Percentiles rank a stretch among this genome's conserved stretches.
These are phyloP conservation scores for Nakataea oryzae DNA, from an alignment of 2,329 filamentous ascomycete species.

Conservation along the genomic window DNA sequence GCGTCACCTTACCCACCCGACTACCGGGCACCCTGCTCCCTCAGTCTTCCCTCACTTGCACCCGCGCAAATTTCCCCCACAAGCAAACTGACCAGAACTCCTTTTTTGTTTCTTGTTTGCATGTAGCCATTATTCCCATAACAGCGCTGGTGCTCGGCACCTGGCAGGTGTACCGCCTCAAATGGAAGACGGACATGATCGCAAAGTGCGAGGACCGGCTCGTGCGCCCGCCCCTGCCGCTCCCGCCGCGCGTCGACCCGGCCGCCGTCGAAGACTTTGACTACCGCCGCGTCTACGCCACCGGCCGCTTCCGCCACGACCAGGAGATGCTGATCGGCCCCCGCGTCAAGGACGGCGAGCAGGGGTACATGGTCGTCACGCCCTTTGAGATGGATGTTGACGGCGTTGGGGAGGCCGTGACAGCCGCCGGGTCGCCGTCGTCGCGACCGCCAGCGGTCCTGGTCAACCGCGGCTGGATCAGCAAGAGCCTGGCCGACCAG, in stretches of 20 bases:
- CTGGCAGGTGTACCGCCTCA: slow-evolving; percentile 89
- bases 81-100: background rate
- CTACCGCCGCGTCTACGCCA: slow-evolving; percentile 72
- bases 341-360: slow-evolving; percentile 75
- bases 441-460: slow-evolving; percentile 54
- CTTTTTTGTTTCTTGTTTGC: background rate
- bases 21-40: slow-evolving; percentile 3
- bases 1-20: too few relatives aligned
- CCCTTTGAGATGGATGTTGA: slow-evolving; percentile 55
- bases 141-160: slow-evolving; percentile 85
- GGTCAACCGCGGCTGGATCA: slow-evolving; percentile 87
- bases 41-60: too few relatives aligned
- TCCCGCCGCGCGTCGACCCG: slow-evolving; percentile 76
- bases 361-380: slow-evolving; percentile 86
- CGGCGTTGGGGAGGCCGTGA: too few relatives aligned
- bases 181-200: slow-evolving; percentile 89
- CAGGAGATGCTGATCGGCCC: slow-evolving; percentile 95
- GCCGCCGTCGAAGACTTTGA: slow-evolving; percentile 81
- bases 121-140: slow-evolving; percentile 67
- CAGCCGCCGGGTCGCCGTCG: slow-evolving; percentile 24
- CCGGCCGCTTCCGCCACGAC: slow-evolving; percentile 70
- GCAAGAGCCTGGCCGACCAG: slow-evolving; percentile 61
- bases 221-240: slow-evolving; percentile 70
- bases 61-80: background rate
- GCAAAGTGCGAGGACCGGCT: slow-evolving; percentile 88